phyloP scores from a whole-genome alignment of 139 green algal genomes.

The Closterium sp. region DNA sequence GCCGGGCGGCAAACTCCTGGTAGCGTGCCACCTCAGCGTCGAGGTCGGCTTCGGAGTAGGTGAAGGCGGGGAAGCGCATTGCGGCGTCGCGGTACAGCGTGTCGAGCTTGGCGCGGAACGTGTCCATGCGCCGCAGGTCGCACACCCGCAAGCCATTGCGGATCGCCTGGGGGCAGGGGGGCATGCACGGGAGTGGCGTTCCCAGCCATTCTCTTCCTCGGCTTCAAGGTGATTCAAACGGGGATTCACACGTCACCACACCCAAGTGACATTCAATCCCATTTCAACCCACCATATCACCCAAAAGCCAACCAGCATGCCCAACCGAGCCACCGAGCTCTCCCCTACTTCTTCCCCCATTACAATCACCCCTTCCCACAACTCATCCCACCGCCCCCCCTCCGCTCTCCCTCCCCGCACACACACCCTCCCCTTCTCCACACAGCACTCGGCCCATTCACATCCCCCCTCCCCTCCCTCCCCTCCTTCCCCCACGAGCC shows the following conservation, averaged over 20 bases:
- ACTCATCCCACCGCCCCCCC: not conserved
- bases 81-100: constrained; percentile 62
- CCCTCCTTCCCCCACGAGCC: not conserved
- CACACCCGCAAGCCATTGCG: constrained; percentile 91
- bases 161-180: constrained; percentile 53
- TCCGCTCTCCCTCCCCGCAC: not conserved
- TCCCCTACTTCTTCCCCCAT: no score
- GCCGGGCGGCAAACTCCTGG: constrained; percentile 57
- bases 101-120: constrained; percentile 42
- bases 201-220: no score
- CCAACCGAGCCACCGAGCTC: not conserved
- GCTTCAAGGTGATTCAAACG: no score
- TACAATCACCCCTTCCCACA: no score
- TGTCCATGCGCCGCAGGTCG: constrained; percentile 69
- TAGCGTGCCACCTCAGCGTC: constrained; percentile 84
- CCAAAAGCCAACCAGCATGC: not conserved
- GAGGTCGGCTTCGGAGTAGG: constrained; percentile 74
- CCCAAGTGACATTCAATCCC: not conserved
- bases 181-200: no score
- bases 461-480: not conserved
- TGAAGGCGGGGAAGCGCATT: constrained; percentile 70
- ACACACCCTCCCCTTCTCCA: not conserved
- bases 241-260: no score
- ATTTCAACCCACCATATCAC: not conserved
- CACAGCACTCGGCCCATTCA: not conserved